Conservation (phyloP, 129 eudicot genomes). For the Scalesia atractyloides region DNA sequence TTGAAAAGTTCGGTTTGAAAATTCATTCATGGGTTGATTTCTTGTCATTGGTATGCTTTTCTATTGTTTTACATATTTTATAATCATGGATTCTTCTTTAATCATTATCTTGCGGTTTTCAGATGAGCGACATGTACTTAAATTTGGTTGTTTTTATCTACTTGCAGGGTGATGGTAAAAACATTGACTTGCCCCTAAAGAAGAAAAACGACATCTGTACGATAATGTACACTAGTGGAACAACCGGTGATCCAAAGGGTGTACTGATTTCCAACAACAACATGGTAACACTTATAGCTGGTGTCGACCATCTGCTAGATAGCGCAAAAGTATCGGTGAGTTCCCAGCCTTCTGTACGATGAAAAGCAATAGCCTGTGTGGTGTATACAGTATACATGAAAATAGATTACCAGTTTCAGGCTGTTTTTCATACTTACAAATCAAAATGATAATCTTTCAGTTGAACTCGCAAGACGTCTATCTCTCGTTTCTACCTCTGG, state of each 20-base stretch:
- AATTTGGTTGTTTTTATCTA: conserved; percentile 2
- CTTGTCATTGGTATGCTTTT: conserved; percentile 58
- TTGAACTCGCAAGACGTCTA: conserved; percentile 61
- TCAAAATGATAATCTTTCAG: conserved; percentile 40
- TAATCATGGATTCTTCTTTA: background rate
- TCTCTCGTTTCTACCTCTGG: conserved; percentile 93
- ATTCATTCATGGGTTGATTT: conserved; percentile 89
- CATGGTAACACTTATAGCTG: conserved; percentile 80
- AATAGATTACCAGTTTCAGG: conserved; percentile 8
- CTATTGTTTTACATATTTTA: background rate
- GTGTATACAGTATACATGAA: background rate
- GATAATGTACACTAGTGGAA: conserved; percentile 99
- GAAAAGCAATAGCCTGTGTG: background rate
- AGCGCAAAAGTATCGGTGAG: conserved; percentile 67
- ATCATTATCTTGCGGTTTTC: background rate
- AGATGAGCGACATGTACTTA: background rate
- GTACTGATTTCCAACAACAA: conserved; percentile 77
- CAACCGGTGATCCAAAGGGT: conserved; percentile 99
- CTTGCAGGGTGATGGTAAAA: conserved; percentile 66
- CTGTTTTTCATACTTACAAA: background rate
- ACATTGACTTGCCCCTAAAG: conserved; percentile 66
- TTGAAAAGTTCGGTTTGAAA: conserved; percentile 53
- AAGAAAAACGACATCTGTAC: conserved; percentile 85
- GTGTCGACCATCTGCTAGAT: conserved; percentile 60
- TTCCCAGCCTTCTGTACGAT: conserved; percentile 15